phyloP scores from a whole-genome alignment of 768 basidiomycete genomes.

The Epithele typhae region DNA sequence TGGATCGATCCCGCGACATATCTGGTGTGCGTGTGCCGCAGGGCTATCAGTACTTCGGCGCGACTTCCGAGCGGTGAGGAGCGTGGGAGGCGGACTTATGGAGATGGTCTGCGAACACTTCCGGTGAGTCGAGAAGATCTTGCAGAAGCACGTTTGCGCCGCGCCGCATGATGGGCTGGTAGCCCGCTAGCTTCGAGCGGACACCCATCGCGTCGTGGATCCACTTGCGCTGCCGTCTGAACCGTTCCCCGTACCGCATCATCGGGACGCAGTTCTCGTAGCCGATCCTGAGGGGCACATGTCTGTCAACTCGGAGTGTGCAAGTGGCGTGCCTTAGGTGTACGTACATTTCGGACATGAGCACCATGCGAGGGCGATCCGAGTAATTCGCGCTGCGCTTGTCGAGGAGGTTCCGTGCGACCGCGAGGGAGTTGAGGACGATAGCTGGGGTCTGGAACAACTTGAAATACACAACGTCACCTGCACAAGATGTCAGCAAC shows the following conservation, averaged over 20 bases:
- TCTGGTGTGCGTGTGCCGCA: slow-evolving; percentile 7
- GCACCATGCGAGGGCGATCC: slow-evolving; percentile 19
- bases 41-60: not conserved
- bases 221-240: slow-evolving; percentile 15
- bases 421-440: slow-evolving; percentile 23
- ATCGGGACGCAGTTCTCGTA: slow-evolving; percentile 11
- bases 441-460: slow-evolving; percentile 20
- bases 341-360: slow-evolving; percentile 14
- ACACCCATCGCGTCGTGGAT: slow-evolving; percentile 13
- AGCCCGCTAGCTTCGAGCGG: not conserved
- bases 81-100: not conserved
- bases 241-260: slow-evolving; percentile 10
- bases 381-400: slow-evolving; percentile 25
- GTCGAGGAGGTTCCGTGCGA: slow-evolving; percentile 25
- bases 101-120: slow-evolving; percentile 6
- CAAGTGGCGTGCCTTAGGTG: no score
- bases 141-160: slow-evolving; percentile 13
- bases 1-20: slow-evolving; percentile 25
- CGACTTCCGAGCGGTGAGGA: not conserved
- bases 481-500: slow-evolving; percentile 1
- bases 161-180: slow-evolving; percentile 11
- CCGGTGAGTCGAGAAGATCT: slow-evolving; percentile 9
- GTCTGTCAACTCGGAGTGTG: no score
- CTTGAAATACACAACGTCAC: slow-evolving; percentile 15
- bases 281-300: slow-evolving; percentile 12